These are phyloP conservation scores for Lactuca saligna DNA, from an alignment of 129 eudicot genomes.

Conservation along the genomic window DNA sequence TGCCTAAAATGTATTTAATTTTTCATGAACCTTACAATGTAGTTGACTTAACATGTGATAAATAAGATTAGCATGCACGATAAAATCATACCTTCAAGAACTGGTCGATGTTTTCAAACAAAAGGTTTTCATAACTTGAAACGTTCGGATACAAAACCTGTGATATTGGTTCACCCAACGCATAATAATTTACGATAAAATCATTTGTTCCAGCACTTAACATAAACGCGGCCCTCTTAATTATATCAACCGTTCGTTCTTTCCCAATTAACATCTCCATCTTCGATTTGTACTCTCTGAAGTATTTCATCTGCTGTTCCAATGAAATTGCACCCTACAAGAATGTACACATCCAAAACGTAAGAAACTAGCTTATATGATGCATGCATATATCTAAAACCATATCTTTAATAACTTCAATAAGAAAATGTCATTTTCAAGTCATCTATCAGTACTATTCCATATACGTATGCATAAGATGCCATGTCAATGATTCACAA, in stretches of 20 bases:
- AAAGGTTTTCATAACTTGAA: conserved; percentile 42
- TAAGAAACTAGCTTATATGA: neutral
- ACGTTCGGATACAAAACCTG: conserved; percentile 31
- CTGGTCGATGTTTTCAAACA: conserved; percentile 44
- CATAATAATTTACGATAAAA: conserved; percentile 50
- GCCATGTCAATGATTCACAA: too few relatives aligned
- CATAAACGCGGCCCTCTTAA: conserved; percentile 40
- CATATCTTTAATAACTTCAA: neutral
- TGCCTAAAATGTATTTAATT: neutral
- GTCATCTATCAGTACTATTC: neutral
- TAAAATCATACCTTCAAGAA: conserved; percentile 43
- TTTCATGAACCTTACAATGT: too few relatives aligned
- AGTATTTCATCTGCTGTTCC: conserved; percentile 58
- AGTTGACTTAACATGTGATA: neutral
- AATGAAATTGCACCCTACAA: conserved; percentile 68
- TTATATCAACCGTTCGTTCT: conserved; percentile 32
- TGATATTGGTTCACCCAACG: conserved; percentile 27
- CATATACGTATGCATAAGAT: neutral
- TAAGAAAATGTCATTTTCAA: neutral
- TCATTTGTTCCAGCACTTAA: conserved; percentile 80
- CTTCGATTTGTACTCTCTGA: conserved; percentile 61
- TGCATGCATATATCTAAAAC: neutral
- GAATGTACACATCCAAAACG: neutral
- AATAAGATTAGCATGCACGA: neutral
- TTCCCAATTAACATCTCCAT: conserved; percentile 49